These are phyloP conservation scores for Lonicera japonica DNA, from an alignment of 129 eudicot genomes.

Conservation along the genomic window DNA sequence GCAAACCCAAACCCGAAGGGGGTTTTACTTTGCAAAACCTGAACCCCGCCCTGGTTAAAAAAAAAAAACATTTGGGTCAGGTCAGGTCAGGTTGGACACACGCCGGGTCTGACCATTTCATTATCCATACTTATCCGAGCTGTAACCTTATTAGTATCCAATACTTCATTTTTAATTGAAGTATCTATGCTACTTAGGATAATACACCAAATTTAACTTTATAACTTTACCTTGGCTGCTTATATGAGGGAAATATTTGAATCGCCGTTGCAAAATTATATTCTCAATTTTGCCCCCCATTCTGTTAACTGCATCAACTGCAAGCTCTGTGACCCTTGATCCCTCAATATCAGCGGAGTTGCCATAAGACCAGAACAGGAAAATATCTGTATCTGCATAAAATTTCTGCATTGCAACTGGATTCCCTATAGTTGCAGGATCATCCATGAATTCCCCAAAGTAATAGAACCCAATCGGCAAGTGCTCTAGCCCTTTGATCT, in stretches of 20 bases:
- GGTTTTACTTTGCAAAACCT: no score
- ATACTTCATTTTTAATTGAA: no score
- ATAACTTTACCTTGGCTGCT: constrained; percentile 47
- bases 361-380: constrained; percentile 84
- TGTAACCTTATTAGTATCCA: no score
- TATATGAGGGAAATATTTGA: constrained; percentile 81
- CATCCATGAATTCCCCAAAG: constrained; percentile 76
- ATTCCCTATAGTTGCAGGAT: constrained; percentile 76
- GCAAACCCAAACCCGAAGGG: no score
- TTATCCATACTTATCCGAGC: no score
- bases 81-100: no score
- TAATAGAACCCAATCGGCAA: constrained; percentile 74
- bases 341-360: constrained; percentile 59
- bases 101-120: no score
- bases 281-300: constrained; percentile 68
- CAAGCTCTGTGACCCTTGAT: constrained; percentile 52
- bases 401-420: constrained; percentile 84
- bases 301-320: constrained; percentile 52
- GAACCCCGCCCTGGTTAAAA: no score
- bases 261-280: constrained; percentile 58
- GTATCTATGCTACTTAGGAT: no score
- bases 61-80: no score
- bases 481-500: constrained; percentile 74
- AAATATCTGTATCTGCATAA: constrained; percentile 63
- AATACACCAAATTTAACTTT: no score